Base-by-base conservation (phyloP, 2,329 filamentous ascomycete genomes). In the Cryoendolithus antarcticus region DNA sequence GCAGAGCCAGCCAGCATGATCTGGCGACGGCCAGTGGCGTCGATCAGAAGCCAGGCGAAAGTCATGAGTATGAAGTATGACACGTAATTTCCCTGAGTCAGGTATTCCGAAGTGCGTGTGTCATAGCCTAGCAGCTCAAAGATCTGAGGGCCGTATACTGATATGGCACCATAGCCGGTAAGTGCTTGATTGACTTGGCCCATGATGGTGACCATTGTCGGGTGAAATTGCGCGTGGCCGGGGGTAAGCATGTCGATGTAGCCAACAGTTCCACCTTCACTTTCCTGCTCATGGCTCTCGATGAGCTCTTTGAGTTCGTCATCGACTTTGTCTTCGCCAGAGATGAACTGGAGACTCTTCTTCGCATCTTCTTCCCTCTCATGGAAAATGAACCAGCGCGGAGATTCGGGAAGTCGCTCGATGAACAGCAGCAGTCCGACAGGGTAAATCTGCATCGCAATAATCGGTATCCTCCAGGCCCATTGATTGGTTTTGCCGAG, bases 1-100 rank as follows among this genome's bases (percentile, higher is more conserved):
- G 59, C 55, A 6, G 69, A 69, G n/a, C 71, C 71, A 47, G 66
- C 67, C 6, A 75, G 50, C 51, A 77, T 64, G 6, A 75, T 58
- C 32, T 64, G 66, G 13, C 72, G 65, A 2, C 72, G 66, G 6
- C 73, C 72, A 2, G 73, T 55, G 1, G 66, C 67, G 47, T 74
- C 71, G 44, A 79, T 74, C 7, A 72, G 61, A 11, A 75, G 54
- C 74, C 74, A 78, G 4, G 74, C 72, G 7, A 74, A 54, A 1
- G 72, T 77, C 74, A 77, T 78, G 46, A 75, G 66, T 35, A 70
- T 46, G 50, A 77, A 72, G 55, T 79, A 78, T 11, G 67, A 74
- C 31, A 73, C 57, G 56, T 77, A 78, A 56, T 79, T 79, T 21
- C 64, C 72, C 34, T 75, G 64, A 0, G 74, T 77, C 9, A 76